Conservation (phyloP, 192 early-diverging fungal species). For the Helicostylum pulchrum region DNA sequence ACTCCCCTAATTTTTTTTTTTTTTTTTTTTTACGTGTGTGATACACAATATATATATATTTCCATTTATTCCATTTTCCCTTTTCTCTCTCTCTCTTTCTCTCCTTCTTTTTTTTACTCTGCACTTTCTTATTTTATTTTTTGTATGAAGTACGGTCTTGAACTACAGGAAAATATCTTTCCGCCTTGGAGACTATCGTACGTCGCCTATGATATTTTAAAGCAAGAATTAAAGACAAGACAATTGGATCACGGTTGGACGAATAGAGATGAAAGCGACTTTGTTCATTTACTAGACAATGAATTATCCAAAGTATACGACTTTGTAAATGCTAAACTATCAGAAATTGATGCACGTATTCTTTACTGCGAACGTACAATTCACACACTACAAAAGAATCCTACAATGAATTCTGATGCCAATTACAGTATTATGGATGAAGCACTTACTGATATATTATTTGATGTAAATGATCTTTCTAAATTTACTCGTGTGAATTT, state of each 20-base stretch:
- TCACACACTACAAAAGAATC: constrained; percentile 29
- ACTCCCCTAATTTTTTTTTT: too few species aligned
- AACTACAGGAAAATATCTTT: constrained; percentile 37
- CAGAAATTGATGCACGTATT: constrained; percentile 71
- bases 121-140: not conserved
- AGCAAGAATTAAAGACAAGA: constrained; percentile 40
- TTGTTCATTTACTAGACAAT: constrained; percentile 29
- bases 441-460: constrained; percentile 54
- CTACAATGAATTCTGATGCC: constrained; percentile 52
- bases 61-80: not conserved
- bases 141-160: constrained; percentile 33
- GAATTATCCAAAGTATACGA: constrained; percentile 53
- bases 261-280: constrained; percentile 59
- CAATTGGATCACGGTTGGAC: constrained; percentile 51
- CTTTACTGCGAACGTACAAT: constrained; percentile 62
- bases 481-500: constrained; percentile 82
- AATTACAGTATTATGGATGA: constrained; percentile 58
- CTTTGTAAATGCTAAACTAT: constrained; percentile 70
- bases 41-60: not conserved
- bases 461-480: constrained; percentile 75
- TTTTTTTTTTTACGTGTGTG: too few species aligned
- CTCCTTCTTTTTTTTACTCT: not conserved
- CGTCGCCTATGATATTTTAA: constrained; percentile 32
- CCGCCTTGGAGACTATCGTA: constrained; percentile 34
- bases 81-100: not conserved